Evolutionary conservation across 2,329 filamentous ascomycete genomes (phyloP), one percentile per base, ranked within the genome.

Genomic region (Dothideomycetes sp.): DNA sequence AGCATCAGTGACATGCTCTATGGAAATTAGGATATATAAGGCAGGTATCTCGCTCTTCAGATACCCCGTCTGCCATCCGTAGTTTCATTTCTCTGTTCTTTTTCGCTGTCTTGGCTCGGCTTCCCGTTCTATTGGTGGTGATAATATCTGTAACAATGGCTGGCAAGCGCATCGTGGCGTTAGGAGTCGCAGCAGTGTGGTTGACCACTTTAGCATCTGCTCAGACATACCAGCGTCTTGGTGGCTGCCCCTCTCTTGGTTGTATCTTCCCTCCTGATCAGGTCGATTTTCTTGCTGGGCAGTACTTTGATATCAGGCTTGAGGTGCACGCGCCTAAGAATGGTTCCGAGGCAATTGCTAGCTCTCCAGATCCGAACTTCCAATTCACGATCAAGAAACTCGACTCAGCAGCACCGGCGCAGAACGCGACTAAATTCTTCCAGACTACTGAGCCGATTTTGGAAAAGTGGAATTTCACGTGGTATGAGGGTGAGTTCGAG

Each of bases 271-370:
- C 73, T 36, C 73, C 73, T 15, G 72, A 76, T 47, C 70, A 75
- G 64, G 78, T 81, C 47, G 84, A 91, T 53, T 91, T 91, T 63
- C 72, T 93, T 2, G 79, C 84, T 4, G 84, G 84, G 10, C 84
- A 91, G 63, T 80, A 75, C 58, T 91, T 91, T 54, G 85, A 91
- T 56, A 79, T 93, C 46, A 79, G 84, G 44, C 73, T 89, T 44
- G 84, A 91, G 59, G 75, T 91, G 19, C 84, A 89, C 56, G 82
- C 83, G 8, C 84, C 84, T 4, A 69, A 80, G 55, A 91, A 91
- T 59, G 84, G 85, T 48, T 83, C 81, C 29, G 83, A 91, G 60
- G 79, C 79, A n/a, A 83, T 77, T 45, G 74, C 77, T 49, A 62
- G 73, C 42, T 76, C 76, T 43, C 78, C 83, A 11, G 83, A 91